Evolutionary conservation across 2,329 filamentous ascomycete genomes (phyloP).

Genomic region (Aureobasidium sp.): DNA sequence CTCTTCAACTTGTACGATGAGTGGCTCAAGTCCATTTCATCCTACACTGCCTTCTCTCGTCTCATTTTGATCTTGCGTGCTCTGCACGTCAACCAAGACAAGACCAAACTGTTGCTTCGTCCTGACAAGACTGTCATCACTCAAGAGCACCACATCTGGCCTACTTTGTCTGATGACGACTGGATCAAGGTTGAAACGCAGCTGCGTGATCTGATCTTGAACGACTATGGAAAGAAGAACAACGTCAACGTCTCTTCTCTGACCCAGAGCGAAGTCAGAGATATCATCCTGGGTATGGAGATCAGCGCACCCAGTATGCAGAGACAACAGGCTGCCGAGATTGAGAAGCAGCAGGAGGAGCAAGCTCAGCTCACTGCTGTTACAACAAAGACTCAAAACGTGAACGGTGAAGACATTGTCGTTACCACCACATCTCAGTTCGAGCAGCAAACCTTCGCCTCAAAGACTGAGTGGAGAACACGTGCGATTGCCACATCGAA

Average conservation of each 20-base stretch:
- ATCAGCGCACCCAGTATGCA: constrained; percentile 97
- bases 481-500: constrained; percentile 95
- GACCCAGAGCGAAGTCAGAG: constrained; percentile 92
- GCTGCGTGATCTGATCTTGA: constrained; percentile 87
- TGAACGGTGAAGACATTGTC: constrained; percentile 94
- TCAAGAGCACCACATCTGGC: constrained; percentile 98
- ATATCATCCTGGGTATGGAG: constrained; percentile 99
- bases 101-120: constrained; percentile 89
- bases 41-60: constrained; percentile 96
- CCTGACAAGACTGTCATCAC: constrained; percentile 98
- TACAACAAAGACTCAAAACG: constrained; percentile 96
- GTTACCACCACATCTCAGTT: constrained; percentile 97
- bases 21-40: constrained; percentile 97
- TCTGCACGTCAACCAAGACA: constrained; percentile 94
- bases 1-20: constrained; percentile 98
- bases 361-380: constrained; percentile 94
- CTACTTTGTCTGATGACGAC: constrained; percentile 83
- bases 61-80: constrained; percentile 88
- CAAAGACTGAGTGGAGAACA: constrained; percentile 98
- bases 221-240: constrained; percentile 99
- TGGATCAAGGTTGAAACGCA: constrained; percentile 99
- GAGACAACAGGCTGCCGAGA: constrained; percentile 94
- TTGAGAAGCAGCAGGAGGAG: constrained; percentile 97
- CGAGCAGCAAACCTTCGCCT: constrained; percentile 94
- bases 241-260: constrained; percentile 97